Conservation (phyloP, 805 yeast genomes). For the Cyberlindnera maritima region DNA sequence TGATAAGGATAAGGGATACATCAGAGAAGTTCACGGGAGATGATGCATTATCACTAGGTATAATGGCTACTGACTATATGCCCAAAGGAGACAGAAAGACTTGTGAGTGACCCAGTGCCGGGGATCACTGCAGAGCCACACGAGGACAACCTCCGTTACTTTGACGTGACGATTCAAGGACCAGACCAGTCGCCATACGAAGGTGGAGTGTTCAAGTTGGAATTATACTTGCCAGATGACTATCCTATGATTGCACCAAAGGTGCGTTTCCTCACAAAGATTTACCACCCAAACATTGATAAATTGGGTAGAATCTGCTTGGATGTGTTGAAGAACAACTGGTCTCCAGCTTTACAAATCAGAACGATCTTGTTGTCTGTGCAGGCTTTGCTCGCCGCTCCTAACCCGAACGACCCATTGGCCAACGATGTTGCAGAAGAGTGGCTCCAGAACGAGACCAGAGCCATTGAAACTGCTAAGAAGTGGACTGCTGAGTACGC, state of each 20-base stretch:
- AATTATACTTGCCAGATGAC: slow-evolving; percentile 90
- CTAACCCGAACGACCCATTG: slow-evolving; percentile 97
- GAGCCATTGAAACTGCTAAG: slow-evolving; percentile 77
- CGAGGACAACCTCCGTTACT: slow-evolving; percentile 90
- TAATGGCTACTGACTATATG: too few relatives aligned
- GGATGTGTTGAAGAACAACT: slow-evolving; percentile 89
- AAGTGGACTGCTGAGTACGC: slow-evolving; percentile 36
- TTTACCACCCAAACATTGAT: slow-evolving; percentile 96
- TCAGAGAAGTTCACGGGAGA: too few relatives aligned
- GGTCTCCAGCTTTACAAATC: slow-evolving; percentile 98
- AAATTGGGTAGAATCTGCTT: slow-evolving; percentile 92
- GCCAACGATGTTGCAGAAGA: slow-evolving; percentile 98
- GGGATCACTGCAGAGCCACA: slow-evolving; percentile 93
- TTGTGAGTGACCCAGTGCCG: slow-evolving; percentile 92
- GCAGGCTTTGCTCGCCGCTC: slow-evolving; percentile 92
- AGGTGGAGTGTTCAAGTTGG: slow-evolving; percentile 76
- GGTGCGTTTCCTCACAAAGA: slow-evolving; percentile 88
- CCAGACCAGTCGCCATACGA: slow-evolving; percentile 92
- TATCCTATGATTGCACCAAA: slow-evolving; percentile 99
- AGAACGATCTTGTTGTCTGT: slow-evolving; percentile 87
- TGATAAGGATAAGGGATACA: too few relatives aligned
- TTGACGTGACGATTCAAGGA: slow-evolving; percentile 89
- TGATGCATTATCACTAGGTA: too few relatives aligned
- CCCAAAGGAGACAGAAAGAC: slow-evolving; percentile 79
- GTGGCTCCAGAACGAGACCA: slow-evolving; percentile 83